A percentile compares a stretch with the other conserved stretches of the same genome.
These are phyloP conservation scores for Pseudogymnoascus sp. DNA, from an alignment of 2,329 filamentous ascomycete genomes.

Conservation along the genomic window DNA sequence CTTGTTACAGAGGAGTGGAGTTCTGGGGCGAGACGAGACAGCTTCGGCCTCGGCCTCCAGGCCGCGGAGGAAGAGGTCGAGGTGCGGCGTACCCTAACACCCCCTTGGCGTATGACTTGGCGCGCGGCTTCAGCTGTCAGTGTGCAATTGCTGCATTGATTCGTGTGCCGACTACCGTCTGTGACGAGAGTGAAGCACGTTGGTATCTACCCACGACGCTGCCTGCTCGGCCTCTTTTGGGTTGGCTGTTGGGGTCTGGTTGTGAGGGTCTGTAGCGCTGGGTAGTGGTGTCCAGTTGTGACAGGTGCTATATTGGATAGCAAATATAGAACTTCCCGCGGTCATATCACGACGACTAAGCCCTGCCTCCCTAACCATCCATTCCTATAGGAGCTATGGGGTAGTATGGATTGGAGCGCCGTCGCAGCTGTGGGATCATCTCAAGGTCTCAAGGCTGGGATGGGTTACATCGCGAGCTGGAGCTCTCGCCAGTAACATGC, in stretches of 20 bases:
- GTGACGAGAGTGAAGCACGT: slow-evolving; percentile 5
- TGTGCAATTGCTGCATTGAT: not conserved
- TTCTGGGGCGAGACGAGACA: not conserved
- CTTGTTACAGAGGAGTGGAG: slow-evolving; percentile 8
- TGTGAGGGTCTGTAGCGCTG: not conserved
- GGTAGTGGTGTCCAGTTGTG: not conserved
- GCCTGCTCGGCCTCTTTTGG: not conserved
- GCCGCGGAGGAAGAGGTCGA: not conserved
- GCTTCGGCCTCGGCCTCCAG: not conserved
- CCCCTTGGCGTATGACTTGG: not conserved
- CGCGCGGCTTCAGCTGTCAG: slow-evolving; percentile 1
- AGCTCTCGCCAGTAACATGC: not conserved
- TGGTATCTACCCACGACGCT: slow-evolving; percentile 4
- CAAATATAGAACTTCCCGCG: not conserved
- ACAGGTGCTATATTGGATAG: not conserved
- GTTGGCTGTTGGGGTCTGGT: not conserved
- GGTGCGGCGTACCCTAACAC: not conserved
- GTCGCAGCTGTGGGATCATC: not conserved
- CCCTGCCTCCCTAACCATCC: not conserved
- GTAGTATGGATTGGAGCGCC: not conserved
- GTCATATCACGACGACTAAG: not conserved
- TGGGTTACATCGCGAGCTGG: not conserved
- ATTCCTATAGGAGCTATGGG: not conserved
- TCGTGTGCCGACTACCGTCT: not conserved
- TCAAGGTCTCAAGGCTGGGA: not conserved